A percentile compares a stretch with the other conserved stretches of the same genome.
Conservation (phyloP, 192 early-diverging fungal genomes). For the Linnemannia schmuckeri region DNA sequence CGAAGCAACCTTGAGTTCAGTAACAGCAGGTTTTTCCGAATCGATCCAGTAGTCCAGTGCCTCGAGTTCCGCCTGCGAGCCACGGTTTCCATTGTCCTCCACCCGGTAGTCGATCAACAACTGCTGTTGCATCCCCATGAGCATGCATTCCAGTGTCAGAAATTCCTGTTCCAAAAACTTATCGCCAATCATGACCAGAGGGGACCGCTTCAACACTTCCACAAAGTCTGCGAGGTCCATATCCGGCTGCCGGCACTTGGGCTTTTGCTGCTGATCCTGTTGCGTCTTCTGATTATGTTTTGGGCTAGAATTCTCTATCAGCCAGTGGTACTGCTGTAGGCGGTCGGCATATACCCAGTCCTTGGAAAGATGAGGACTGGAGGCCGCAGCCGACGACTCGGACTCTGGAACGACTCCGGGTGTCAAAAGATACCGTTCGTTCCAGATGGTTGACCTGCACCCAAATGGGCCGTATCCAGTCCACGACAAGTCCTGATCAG, state of each 20-base stretch:
- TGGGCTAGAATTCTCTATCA: neutral
- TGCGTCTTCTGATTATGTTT: neutral
- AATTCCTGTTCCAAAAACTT: slow-evolving; percentile 50
- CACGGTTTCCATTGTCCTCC: neutral
- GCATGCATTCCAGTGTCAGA: slow-evolving; percentile 38
- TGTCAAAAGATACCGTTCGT: slow-evolving; percentile 51
- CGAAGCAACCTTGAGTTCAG: slow-evolving; percentile 31
- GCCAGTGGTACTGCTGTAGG: slow-evolving; percentile 17
- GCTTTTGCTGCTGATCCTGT: neutral
- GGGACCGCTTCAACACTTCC: slow-evolving; percentile 44
- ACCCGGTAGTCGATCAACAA: slow-evolving; percentile 2
- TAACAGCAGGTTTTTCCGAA: slow-evolving; percentile 21
- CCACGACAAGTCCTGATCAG: slow-evolving; percentile 24
- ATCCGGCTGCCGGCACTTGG: slow-evolving; percentile 25
- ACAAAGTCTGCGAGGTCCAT: slow-evolving; percentile 40
- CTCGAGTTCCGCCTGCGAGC: neutral
- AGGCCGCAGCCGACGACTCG: neutral
- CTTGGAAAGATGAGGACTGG: neutral
- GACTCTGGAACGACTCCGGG: neutral
- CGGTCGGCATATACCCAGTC: slow-evolving; percentile 29
- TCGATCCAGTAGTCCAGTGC: slow-evolving; percentile 41
- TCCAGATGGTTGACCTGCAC: slow-evolving; percentile 48
- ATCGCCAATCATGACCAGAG: slow-evolving; percentile 50
- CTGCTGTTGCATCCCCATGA: slow-evolving; percentile 37
- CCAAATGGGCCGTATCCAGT: slow-evolving; percentile 43